Conservation (phyloP, 140 eudicot genomes). For the Flaveria floridana region DNA sequence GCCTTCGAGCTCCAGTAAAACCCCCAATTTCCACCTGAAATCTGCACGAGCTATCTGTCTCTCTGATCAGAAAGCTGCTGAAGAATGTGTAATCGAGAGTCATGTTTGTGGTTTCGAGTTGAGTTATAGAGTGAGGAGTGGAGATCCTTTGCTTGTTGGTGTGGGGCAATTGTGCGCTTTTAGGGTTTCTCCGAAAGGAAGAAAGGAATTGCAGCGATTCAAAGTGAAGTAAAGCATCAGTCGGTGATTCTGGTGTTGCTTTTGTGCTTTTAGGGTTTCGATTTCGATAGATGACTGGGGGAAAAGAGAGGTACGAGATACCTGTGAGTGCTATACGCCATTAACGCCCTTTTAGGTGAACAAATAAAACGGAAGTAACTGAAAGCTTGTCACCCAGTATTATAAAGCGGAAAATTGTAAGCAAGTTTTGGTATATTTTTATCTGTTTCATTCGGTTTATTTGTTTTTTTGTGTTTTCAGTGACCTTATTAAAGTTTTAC, state of each 20-base stretch:
- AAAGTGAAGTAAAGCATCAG: constrained; percentile 26
- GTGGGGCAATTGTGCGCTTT: constrained; percentile 26
- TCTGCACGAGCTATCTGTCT: background rate
- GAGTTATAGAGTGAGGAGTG: constrained; percentile 17
- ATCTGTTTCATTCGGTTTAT: too few relatives aligned
- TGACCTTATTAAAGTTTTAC: too few relatives aligned
- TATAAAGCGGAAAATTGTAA: background rate
- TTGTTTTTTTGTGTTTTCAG: too few relatives aligned
- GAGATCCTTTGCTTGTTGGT: constrained; percentile 37
- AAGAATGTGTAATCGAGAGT: constrained; percentile 12
- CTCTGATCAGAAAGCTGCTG: constrained; percentile 18
- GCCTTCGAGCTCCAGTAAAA: background rate
- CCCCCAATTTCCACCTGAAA: constrained; percentile 24
- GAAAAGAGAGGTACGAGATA: constrained; percentile 18
- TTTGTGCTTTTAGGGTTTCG: constrained; percentile 22
- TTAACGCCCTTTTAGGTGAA: constrained; percentile 5
- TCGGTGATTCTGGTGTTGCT: constrained; percentile 6
- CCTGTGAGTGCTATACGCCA: constrained; percentile 18
- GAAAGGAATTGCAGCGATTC: constrained; percentile 29
- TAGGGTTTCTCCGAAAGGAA: constrained; percentile 32
- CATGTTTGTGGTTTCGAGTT: constrained; percentile 21
- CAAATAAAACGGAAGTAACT: background rate
- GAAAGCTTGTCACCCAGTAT: background rate
- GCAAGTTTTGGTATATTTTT: background rate
- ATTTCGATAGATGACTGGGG: background rate